phyloP scores from a whole-genome alignment of 805 yeast genomes.

The Zygotorulaspora florentina region DNA sequence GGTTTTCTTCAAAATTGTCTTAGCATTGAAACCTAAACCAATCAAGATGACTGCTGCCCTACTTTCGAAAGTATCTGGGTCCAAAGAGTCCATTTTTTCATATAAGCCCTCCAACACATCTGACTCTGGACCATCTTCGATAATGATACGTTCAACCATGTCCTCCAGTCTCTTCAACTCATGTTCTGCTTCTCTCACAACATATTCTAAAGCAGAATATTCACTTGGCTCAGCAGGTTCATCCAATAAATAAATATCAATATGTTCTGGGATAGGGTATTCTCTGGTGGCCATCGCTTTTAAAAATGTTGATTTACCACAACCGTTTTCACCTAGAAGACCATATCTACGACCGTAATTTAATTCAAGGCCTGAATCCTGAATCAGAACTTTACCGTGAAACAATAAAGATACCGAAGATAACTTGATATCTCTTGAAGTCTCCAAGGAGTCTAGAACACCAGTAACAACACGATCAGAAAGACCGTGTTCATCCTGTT shows the following conservation, averaged over 20 bases:
- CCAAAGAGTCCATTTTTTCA: constrained; percentile 94
- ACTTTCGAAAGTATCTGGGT: constrained; percentile 91
- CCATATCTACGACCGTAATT: constrained; percentile 98
- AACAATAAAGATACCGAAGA: constrained; percentile 86
- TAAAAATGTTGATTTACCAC: constrained; percentile 95
- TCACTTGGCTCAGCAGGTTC: constrained; percentile 98
- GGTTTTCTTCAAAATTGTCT: constrained; percentile 87
- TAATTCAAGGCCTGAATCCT: constrained; percentile 86
- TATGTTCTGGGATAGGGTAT: constrained; percentile 87
- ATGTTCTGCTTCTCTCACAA: constrained; percentile 91
- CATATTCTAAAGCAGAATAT: constrained; percentile 89
- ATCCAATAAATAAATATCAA: constrained; percentile 88
- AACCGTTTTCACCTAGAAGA: constrained; percentile 95
- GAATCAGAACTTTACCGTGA: constrained; percentile 96
- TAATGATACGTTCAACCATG: constrained; percentile 81
- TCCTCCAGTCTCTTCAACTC: constrained; percentile 90
- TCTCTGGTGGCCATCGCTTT: constrained; percentile 94
- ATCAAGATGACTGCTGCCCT: constrained; percentile 93
- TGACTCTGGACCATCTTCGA: constrained; percentile 92
- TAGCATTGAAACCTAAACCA: constrained; percentile 92
- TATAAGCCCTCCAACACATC: constrained; percentile 80
- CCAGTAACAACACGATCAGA: constrained; percentile 98
- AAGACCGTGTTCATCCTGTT: constrained; percentile 88
- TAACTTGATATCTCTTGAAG: constrained; percentile 91
- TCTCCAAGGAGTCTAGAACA: constrained; percentile 81